Evolutionary conservation across 139 green algal genomes (phyloP), one percentile per base, ranked within the genome.

Genomic region (Chlamydomonas sphaeroides): DNA sequence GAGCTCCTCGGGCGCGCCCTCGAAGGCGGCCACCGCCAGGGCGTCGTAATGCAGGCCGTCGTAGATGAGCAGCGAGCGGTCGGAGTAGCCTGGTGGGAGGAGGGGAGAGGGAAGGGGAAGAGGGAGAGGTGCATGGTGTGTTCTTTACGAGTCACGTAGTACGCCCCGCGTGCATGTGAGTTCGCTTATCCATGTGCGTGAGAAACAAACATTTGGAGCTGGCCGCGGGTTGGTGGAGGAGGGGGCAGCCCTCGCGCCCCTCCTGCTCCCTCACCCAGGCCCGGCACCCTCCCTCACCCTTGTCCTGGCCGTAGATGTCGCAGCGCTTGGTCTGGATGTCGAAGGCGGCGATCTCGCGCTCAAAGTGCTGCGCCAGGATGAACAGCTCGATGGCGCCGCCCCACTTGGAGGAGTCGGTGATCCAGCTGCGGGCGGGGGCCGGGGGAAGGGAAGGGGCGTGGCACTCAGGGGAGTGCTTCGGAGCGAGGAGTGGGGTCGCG

Each of bases 301-400:
- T 65, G 56, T 85, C 85, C 80, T 95, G 79, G 3, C 94, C 95
- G 85, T 98, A 99, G 35, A 97, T 68, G 82, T 98, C 95, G 48
- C 84, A 95, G 14, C 95, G 88, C 78, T 93, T 87, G 21, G 95
- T 97, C 42, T 93, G 91, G 48, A 98, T 96, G 88, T 99, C 97
- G 85, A 95, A 98, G 2, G 95, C 96, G 3, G 95, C 96, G 56
- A 99, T 97, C 87, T 98, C 93, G 6, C 86, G 45, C 17, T 68
- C 53, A 63, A 93, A 97, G 68, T 95, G 86, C 20, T 73, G 80
- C 0, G 92, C 84, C 39, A 99, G 89, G 79, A 99, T 98, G 70
- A 87, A 92, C 45, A 99, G 92, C 91, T 99, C 97, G n/a, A 99
- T 98, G 61, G 93, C 95, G 20, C 97, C 97, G 33, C 95, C 95